phyloP scores from a whole-genome alignment of 192 early-diverging fungal species.

The Umbelopsis isabellina region DNA sequence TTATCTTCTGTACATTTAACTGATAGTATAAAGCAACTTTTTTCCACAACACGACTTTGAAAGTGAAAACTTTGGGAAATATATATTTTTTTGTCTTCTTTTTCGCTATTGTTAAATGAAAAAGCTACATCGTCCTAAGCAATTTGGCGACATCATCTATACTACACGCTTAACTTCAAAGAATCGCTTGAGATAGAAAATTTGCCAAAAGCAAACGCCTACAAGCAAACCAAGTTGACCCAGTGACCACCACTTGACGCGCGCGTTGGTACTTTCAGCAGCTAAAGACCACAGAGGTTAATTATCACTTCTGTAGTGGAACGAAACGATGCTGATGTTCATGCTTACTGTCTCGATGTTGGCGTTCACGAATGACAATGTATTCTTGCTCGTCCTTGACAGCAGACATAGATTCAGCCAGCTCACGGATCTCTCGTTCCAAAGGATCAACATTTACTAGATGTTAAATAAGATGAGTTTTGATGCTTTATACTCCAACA shows the following conservation, averaged over 20 bases:
- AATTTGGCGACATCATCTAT: slow-evolving; percentile 30
- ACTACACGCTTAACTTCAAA: slow-evolving; percentile 74
- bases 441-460: slow-evolving; percentile 61
- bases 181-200: slow-evolving; percentile 75
- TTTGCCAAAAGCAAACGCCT: slow-evolving; percentile 72
- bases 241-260: slow-evolving; percentile 81
- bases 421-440: slow-evolving; percentile 63
- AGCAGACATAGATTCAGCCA: slow-evolving; percentile 62
- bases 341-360: slow-evolving; percentile 71
- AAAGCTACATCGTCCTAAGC: slow-evolving; percentile 1
- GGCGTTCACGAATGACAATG: slow-evolving; percentile 61
- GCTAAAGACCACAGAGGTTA: slow-evolving; percentile 46
- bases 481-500: too few species aligned
- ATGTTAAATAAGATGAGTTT: slow-evolving; percentile 3
- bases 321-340: not conserved
- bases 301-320: not conserved
- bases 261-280: slow-evolving; percentile 77
- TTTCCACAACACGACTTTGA: not conserved
- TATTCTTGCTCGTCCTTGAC: slow-evolving; percentile 77
- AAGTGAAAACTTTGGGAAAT: not conserved
- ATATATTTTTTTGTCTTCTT: slow-evolving; percentile 3
- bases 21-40: not conserved
- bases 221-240: slow-evolving; percentile 64
- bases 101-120: not conserved
- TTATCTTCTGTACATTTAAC: not conserved